phyloP scores from a whole-genome alignment of 306 rosid species.

The Oemleria cerasiformis region DNA sequence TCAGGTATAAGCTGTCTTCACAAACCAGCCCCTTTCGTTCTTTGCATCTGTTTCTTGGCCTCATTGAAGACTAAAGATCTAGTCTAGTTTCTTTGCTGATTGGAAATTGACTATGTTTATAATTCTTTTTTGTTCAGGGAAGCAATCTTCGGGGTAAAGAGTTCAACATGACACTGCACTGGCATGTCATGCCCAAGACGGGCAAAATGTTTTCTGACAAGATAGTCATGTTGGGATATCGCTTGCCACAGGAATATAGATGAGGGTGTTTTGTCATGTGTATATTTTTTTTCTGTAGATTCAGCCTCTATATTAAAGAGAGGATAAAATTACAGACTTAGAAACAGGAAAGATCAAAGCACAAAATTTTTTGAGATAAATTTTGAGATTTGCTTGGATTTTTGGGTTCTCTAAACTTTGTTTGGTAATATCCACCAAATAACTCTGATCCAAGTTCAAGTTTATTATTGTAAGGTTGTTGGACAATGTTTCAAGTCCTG shows the following conservation, averaged over 20 bases:
- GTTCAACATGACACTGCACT: slow-evolving; percentile 87
- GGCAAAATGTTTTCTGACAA: slow-evolving; percentile 86
- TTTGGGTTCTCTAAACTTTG: slow-evolving; percentile 16
- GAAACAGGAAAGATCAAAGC: slow-evolving; percentile 21
- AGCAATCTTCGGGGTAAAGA: slow-evolving; percentile 80
- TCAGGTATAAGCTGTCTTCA: slow-evolving; percentile 41
- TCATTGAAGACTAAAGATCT: background rate
- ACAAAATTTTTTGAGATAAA: slow-evolving; percentile 8
- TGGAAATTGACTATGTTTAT: background rate
- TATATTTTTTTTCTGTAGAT: slow-evolving; percentile 44
- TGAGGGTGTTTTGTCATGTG: slow-evolving; percentile 33
- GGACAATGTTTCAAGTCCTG: slow-evolving; percentile 47
- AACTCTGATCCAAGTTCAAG: no score
- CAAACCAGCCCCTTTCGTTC: background rate
- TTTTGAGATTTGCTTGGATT: slow-evolving; percentile 8
- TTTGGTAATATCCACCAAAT: background rate
- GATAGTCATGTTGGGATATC: slow-evolving; percentile 71
- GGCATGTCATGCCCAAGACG: slow-evolving; percentile 99
- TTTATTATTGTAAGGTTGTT: no score
- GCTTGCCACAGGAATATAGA: slow-evolving; percentile 74
- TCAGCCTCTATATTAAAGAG: background rate
- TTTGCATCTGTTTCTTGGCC: slow-evolving; percentile 16
- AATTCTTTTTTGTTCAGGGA: slow-evolving; percentile 50
- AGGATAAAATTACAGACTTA: slow-evolving; percentile 24
- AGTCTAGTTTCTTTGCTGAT: background rate